Evolutionary conservation across 1,284 basidiomycete species (phyloP).

Genomic region (Melanopsichium pennsylvanicum): DNA sequence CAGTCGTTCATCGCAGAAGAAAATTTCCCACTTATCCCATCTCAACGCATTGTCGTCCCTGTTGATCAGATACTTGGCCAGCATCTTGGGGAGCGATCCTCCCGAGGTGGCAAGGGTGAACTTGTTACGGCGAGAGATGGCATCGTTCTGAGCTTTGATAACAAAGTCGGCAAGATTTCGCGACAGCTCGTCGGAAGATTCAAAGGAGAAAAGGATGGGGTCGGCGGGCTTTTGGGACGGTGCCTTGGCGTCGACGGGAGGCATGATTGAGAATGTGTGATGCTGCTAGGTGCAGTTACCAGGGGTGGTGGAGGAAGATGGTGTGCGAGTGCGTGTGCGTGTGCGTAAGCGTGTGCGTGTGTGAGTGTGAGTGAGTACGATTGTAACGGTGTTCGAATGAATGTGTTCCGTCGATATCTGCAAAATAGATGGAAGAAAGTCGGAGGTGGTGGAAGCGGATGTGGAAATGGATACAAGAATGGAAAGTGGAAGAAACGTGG

Average conservation of each 20-base stretch:
- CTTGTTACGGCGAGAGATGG: slow-evolving; percentile 83
- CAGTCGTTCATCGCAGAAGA: slow-evolving; percentile 94
- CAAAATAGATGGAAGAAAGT: too few relatives aligned
- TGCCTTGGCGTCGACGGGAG: slow-evolving; percentile 47
- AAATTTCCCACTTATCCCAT: slow-evolving; percentile 99
- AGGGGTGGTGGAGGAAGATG: too few relatives aligned
- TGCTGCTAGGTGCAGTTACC: too few relatives aligned
- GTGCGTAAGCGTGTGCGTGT: too few relatives aligned
- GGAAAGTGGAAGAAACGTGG: too few relatives aligned
- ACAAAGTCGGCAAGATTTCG: slow-evolving; percentile 81
- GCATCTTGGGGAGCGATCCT: slow-evolving; percentile 86
- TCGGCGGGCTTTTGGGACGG: slow-evolving; percentile 51
- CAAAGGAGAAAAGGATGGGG: slow-evolving; percentile 80
- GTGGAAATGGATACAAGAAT: too few relatives aligned
- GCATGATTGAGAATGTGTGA: too few relatives aligned
- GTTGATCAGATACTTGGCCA: slow-evolving; percentile 75
- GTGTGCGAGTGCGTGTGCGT: too few relatives aligned
- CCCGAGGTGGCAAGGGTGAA: slow-evolving; percentile 94
- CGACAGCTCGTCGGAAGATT: slow-evolving; percentile 68
- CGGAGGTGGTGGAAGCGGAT: too few relatives aligned
- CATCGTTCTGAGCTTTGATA: slow-evolving; percentile 85
- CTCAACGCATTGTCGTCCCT: slow-evolving; percentile 74
- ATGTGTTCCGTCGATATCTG: too few relatives aligned
- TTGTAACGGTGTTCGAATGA: too few relatives aligned
- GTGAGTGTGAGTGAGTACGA: too few relatives aligned